Base-by-base conservation (phyloP, 2,329 filamentous ascomycete species). In the Colletotrichum viniferum region DNA sequence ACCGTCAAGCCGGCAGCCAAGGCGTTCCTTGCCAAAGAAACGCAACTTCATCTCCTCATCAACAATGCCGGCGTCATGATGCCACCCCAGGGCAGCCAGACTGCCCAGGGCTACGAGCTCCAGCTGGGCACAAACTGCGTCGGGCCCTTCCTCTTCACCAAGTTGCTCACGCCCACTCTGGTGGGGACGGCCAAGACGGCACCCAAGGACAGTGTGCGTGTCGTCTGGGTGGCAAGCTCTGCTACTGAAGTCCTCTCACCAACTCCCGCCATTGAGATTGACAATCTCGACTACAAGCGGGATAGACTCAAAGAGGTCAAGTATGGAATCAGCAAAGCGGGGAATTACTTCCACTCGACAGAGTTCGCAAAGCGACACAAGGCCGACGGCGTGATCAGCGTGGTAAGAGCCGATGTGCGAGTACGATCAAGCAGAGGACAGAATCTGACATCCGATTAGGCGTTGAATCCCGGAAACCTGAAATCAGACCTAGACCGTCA, bases 11-110 rank as follows among this genome's bases (percentile, higher is more conserved):
- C 77, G 7, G 80, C 84, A 0, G 84, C 81, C 4, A 76, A 81
- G 5, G 62, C 78, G 14, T 84, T 85, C n/a, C 79, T 83, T 3
- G 76, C 77, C 6, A 78, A 78, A 26, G 81, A 84, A 68, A 75
- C 52, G 1, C 80, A 78, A 13, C 80, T 88, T 2, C 83, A 88
- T 71, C 77, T 86, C 2, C 76, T 88, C 16, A 83, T 86, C 78
- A 86, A 88, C 77, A 88, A 88, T 79, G 87, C 87, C 0, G 87
- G 83, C 13, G 81, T 88, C 36, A 87, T 87, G 82, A 79, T 79
- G 4, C 81, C 85, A 2, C 85, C 87, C 0, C 79, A 80, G n/a
- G 85, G 83, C 0, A 83, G 81, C 30, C 83, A 82, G 80, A 87
- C 86, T 3, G 81, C 80, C 10, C 86, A 87, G 66, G 82, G 83